Conservation (phyloP, 768 basidiomycete genomes). For the Kwoniella sp. region DNA sequence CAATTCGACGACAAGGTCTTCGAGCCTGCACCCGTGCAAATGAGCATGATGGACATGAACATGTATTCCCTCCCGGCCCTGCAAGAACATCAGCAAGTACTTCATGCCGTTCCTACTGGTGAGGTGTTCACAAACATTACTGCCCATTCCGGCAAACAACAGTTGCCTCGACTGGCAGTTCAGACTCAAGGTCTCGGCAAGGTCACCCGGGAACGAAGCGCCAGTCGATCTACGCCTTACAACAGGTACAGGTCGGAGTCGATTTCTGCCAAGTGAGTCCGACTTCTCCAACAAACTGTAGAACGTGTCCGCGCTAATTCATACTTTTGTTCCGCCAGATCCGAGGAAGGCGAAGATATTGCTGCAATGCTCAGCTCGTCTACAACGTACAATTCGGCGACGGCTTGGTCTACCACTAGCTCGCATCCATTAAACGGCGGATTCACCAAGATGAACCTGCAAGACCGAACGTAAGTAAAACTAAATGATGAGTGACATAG, state of each 20-base stretch:
- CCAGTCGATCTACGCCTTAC: conserved; percentile 32
- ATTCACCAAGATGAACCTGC: conserved; percentile 29
- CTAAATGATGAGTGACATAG: background rate
- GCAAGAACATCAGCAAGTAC: conserved; percentile 2
- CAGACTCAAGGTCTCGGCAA: conserved; percentile 33
- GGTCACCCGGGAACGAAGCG: conserved; percentile 20
- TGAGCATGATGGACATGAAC: conserved; percentile 6
- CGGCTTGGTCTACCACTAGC: conserved; percentile 23
- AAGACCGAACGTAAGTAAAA: conserved; percentile 26
- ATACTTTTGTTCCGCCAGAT: conserved; percentile 9
- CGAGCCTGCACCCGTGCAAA: background rate
- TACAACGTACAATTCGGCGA: conserved; percentile 10
- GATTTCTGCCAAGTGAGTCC: conserved; percentile 30
- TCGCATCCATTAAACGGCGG: conserved; percentile 2
- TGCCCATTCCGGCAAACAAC: background rate
- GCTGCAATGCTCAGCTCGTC: conserved; percentile 10
- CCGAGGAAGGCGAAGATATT: conserved; percentile 27
- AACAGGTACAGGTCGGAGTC: conserved; percentile 33
- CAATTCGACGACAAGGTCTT: conserved; percentile 8
- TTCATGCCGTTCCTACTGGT: conserved; percentile 4
- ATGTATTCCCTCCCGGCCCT: background rate
- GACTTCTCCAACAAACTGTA: background rate
- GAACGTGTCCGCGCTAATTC: background rate
- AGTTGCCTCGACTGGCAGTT: conserved; percentile 27
- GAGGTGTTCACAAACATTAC: conserved; percentile 3